Conservation (phyloP, 2,329 filamentous ascomycete species). For the Pyricularia sp. region DNA sequence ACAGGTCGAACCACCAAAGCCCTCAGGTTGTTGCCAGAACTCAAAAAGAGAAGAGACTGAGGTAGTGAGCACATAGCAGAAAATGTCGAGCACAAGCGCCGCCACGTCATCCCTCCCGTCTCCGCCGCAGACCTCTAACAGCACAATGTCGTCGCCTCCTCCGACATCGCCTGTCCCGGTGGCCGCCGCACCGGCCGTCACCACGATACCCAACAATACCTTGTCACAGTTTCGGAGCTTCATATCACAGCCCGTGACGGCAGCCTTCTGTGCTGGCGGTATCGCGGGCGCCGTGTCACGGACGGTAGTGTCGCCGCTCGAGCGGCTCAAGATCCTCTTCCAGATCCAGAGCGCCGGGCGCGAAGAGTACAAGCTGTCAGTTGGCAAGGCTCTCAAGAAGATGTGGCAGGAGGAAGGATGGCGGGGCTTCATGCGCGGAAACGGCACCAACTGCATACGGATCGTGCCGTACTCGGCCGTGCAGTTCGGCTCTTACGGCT, state of each 20-base stretch:
- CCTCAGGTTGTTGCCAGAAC: neutral
- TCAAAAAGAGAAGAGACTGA: neutral
- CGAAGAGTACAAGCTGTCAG: slow-evolving; percentile 86
- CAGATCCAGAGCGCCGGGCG: slow-evolving; percentile 85
- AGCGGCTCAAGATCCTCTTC: slow-evolving; percentile 94
- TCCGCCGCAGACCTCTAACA: neutral
- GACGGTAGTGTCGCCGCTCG: slow-evolving; percentile 90
- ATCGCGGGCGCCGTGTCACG: slow-evolving; percentile 93
- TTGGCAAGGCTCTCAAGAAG: slow-evolving; percentile 75
- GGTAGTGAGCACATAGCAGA: neutral
- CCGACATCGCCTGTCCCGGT: neutral
- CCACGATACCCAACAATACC: slow-evolving; percentile 9
- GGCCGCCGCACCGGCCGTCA: slow-evolving; percentile 10
- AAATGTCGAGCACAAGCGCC: neutral
- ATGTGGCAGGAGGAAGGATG: slow-evolving; percentile 98
- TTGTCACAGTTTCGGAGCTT: slow-evolving; percentile 28
- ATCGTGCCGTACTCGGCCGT: slow-evolving; percentile 98
- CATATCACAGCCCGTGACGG: slow-evolving; percentile 71
- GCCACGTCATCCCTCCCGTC: neutral
- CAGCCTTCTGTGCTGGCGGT: slow-evolving; percentile 88
- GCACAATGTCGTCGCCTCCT: neutral
- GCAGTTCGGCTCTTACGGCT: slow-evolving; percentile 95
- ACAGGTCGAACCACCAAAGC: neutral
- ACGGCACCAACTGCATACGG: slow-evolving; percentile 95
- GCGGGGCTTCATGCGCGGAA: slow-evolving; percentile 94